Percentiles rank a stretch among this genome's conserved stretches.
Conservation (phyloP, 116 monocot species). For the Papilionanthe hybrid region DNA sequence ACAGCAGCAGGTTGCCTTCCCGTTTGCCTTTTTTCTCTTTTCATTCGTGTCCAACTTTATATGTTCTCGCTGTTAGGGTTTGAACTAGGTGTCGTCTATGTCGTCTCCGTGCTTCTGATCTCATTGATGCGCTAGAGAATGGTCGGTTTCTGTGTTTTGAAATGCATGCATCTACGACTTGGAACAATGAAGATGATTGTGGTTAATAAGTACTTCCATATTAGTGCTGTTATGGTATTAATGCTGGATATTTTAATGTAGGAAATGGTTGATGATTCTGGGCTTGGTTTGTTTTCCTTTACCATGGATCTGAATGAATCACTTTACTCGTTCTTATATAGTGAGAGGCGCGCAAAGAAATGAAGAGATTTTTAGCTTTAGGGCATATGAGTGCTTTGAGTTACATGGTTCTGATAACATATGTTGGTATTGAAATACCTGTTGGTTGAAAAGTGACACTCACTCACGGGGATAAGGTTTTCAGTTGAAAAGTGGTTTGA, state of each 20-base stretch:
- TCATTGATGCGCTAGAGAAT: neutral
- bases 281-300: neutral
- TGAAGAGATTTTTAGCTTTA: neutral
- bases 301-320: neutral
- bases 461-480: neutral
- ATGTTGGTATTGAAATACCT: neutral
- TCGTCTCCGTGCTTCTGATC: neutral
- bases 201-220: neutral
- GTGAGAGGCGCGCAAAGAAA: neutral
- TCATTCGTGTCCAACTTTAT: neutral
- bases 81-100: neutral
- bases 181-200: neutral
- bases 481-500: neutral
- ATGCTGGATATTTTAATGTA: neutral
- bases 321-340: neutral
- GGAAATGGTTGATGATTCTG: too few species aligned
- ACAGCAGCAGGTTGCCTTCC: slow-evolving; percentile 63
- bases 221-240: neutral
- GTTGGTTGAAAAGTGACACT: neutral
- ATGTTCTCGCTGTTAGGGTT: neutral
- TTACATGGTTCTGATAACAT: neutral
- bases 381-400: too few species aligned
- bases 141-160: neutral
- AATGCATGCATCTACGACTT: neutral
- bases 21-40: neutral